A percentile compares a stretch with the other conserved stretches of the same genome.
These are phyloP conservation scores for Ogataea nakhonphanomensis DNA, from an alignment of 805 yeast species.

Conservation along the genomic window DNA sequence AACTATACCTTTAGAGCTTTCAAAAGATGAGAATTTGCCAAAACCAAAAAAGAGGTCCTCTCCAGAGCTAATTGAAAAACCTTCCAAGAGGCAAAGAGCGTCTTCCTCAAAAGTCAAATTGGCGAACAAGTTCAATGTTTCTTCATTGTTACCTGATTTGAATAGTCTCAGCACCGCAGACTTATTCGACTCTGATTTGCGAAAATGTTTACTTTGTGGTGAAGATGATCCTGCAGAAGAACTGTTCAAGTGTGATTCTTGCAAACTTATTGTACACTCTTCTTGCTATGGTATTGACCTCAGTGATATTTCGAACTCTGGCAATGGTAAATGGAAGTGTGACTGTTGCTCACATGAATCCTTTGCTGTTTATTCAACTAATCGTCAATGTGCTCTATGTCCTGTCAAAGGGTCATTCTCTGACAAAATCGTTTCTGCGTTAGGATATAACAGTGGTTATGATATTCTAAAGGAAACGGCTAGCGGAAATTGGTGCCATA, in stretches of 20 bases:
- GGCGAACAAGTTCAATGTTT: conserved; percentile 26
- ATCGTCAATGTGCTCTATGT: conserved; percentile 68
- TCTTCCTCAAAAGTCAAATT: conserved; percentile 16
- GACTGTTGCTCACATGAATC: conserved; percentile 73
- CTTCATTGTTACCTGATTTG: conserved; percentile 11
- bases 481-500: conserved; percentile 75
- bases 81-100: conserved; percentile 1
- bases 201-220: conserved; percentile 59
- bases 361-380: conserved; percentile 54
- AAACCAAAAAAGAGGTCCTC: conserved; percentile 6
- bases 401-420: conserved; percentile 47
- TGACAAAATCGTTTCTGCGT: conserved; percentile 37
- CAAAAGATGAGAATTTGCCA: conserved; percentile 6
- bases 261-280: conserved; percentile 69
- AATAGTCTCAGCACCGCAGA: too few species aligned
- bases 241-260: conserved; percentile 54
- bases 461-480: conserved; percentile 69
- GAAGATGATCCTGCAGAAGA: conserved; percentile 33
- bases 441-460: too few species aligned
- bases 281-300: conserved; percentile 59
- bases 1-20: conserved; percentile 18
- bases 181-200: conserved; percentile 9
- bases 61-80: conserved; percentile 8
- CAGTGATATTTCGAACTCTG: conserved; percentile 5
- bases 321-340: conserved; percentile 63